Evolutionary conservation across 1,284 basidiomycete species (phyloP).

Genomic region (Tilletia indica): DNA sequence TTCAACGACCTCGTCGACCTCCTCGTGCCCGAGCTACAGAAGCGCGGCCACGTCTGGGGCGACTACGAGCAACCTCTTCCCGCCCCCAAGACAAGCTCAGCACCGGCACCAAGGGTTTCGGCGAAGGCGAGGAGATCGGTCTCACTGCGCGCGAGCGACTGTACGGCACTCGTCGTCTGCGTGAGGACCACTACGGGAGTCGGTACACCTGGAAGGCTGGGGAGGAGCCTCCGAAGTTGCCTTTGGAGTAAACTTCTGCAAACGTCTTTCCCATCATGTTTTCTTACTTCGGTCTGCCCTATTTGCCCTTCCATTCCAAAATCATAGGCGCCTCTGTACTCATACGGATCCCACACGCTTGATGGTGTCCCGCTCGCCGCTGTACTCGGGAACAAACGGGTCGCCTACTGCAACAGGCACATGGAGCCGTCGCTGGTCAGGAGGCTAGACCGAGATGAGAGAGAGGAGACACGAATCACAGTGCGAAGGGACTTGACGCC

Average conservation of each 20-base stretch:
- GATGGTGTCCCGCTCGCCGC: too few species aligned
- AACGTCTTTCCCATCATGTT: too few species aligned
- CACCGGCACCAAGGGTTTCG: constrained; percentile 30
- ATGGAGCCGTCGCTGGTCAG: too few species aligned
- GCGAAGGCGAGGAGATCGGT: constrained; percentile 33
- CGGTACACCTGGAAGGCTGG: constrained; percentile 49
- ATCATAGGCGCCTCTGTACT: too few species aligned
- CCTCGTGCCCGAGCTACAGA: constrained; percentile 44
- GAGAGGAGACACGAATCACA: too few species aligned
- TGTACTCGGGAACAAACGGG: too few species aligned
- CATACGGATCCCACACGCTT: too few species aligned
- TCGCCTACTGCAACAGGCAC: too few species aligned
- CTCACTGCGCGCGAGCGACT: constrained; percentile 48
- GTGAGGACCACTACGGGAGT: constrained; percentile 44
- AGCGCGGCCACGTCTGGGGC: constrained; percentile 45
- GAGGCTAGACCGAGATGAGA: too few species aligned
- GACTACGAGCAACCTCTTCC: constrained; percentile 37
- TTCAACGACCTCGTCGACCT: constrained; percentile 44
- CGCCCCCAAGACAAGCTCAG: constrained; percentile 20
- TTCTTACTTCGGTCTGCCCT: too few species aligned
- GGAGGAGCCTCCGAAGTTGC: constrained; percentile 23
- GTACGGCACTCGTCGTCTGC: constrained; percentile 43
- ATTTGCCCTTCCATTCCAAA: too few species aligned
- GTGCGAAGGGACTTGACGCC: too few species aligned
- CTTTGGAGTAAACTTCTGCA: constrained; percentile 1